Percentiles rank a stretch among this genome's conserved stretches.
These are phyloP conservation scores for Paecilomyces variotii DNA, from an alignment of 2,329 filamentous ascomycete species.

Conservation along the genomic window DNA sequence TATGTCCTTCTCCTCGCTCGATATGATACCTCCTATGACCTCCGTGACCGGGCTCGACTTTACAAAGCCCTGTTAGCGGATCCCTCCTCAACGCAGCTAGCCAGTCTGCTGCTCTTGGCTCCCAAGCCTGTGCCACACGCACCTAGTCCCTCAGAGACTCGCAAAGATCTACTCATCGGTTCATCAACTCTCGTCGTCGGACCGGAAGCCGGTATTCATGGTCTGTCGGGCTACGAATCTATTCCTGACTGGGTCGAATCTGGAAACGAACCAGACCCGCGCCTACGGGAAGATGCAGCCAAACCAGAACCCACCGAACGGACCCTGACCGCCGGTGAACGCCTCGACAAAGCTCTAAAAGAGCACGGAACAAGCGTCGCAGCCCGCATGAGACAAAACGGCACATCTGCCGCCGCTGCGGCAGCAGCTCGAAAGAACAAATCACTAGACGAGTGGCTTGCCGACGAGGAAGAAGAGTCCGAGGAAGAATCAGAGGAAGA, in stretches of 20 bases:
- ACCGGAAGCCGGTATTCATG: conserved; percentile 63
- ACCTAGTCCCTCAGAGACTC: conserved; percentile 77
- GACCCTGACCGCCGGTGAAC: conserved; percentile 33
- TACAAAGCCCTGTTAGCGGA: conserved; percentile 77
- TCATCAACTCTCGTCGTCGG: conserved; percentile 80
- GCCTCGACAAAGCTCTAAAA: conserved; percentile 35
- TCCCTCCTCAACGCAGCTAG: conserved; percentile 69
- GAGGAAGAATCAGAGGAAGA: conserved; percentile 48
- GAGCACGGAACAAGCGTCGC: conserved; percentile 26
- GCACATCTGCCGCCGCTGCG: conserved; percentile 8
- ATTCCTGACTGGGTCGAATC: conserved; percentile 78
- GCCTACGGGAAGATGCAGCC: conserved; percentile 56
- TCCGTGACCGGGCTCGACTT: conserved; percentile 81
- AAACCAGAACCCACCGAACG: conserved; percentile 26
- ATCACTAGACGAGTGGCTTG: conserved; percentile 88
- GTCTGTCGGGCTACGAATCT: conserved; percentile 67
- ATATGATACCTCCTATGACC: conserved; percentile 91
- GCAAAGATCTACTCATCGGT: conserved; percentile 70
- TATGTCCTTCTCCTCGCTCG: conserved; percentile 78
- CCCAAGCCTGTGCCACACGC: conserved; percentile 90
- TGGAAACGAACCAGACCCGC: conserved; percentile 70
- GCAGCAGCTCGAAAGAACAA: conserved; percentile 51
- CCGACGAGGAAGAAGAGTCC: conserved; percentile 57
- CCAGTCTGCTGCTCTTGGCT: conserved; percentile 80
- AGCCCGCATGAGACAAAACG: conserved; percentile 11